Evolutionary conservation across 805 yeast genomes (phyloP), one percentile per base, ranked within the genome.

Genomic region (Metschnikowia noctiluminum): DNA sequence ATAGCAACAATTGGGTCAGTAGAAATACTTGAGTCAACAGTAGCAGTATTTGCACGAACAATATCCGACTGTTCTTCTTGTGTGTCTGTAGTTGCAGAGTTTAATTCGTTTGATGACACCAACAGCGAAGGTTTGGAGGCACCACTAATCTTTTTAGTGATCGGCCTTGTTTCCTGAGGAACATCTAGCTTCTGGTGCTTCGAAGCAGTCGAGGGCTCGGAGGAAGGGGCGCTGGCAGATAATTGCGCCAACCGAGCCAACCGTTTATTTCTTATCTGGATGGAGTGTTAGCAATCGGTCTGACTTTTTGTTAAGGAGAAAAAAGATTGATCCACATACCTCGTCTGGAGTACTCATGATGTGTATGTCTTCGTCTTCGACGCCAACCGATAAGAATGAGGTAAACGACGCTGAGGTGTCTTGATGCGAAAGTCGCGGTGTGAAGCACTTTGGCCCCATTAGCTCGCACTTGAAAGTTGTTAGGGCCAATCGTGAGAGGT

Each of bases 241-340:
- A 32, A n/a, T 43, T 51, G 54, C 16, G 58, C 72, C 48, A 81
- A 67, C 50, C 71, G 72, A 6, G 86, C 87, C 54, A 81, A 65
- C 40, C 87, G 62, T 54, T 77, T 77, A 44, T 77, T 76, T 49
- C 81, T 66, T 28, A 77, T 77, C 78, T 74, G 51, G 43, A 30
- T 6, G 31, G n/a, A 21, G 26, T 14, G 48, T 45, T 45, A 45
- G 43, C 14, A 40, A 21, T 21, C 21, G 21, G 21, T 21, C 4
- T 21, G 21, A 21, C 2, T 21, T 21, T 21, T 21, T 4, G 21
- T 21, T 21, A 3, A 21, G 2, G 2, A 21, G 4, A 21, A 21
- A 21, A 21, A 21, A 4, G 21, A 21, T 21, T 4, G 21, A 21
- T 21, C 21, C 21, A 56, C 60, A 40, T 56, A 56, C 60, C 30